Percentiles rank a stretch among this genome's conserved stretches.
Conservation (phyloP, 805 yeast species). For the Kuraishia hungarica region DNA sequence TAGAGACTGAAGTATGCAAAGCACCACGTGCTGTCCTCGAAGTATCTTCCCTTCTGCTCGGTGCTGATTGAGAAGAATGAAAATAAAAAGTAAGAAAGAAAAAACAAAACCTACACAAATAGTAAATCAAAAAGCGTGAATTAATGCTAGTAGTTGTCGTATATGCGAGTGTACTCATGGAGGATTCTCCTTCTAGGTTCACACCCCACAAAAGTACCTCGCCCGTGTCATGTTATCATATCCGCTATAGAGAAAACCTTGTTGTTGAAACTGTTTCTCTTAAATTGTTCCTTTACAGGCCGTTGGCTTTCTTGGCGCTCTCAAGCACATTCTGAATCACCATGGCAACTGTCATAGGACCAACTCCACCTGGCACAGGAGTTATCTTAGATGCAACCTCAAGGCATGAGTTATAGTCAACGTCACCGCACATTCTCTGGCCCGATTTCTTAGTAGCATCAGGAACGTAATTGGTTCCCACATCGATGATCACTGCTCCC, state of each 20-base stretch:
- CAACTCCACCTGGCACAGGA: slow-evolving; percentile 92
- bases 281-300: background rate
- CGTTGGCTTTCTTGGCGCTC: slow-evolving; percentile 49
- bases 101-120: background rate
- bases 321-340: slow-evolving; percentile 61
- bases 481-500: slow-evolving; percentile 69
- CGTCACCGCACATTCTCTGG: slow-evolving; percentile 69
- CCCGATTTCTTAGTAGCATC: slow-evolving; percentile 65
- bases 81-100: background rate
- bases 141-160: background rate
- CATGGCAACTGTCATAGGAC: slow-evolving; percentile 89
- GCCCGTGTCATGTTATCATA: background rate
- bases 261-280: slow-evolving; percentile 1
- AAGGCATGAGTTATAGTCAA: slow-evolving; percentile 50
- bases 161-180: background rate
- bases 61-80: background rate
- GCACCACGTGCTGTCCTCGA: background rate
- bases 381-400: slow-evolving; percentile 56
- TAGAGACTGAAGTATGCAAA: no score
- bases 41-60: no score
- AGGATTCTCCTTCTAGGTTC: no score
- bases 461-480: slow-evolving; percentile 70
- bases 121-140: background rate
- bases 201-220: no score
- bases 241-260: background rate